phyloP scores from a whole-genome alignment of 495 filamentous ascomycete genomes.

The Neurospora sublineolata region DNA sequence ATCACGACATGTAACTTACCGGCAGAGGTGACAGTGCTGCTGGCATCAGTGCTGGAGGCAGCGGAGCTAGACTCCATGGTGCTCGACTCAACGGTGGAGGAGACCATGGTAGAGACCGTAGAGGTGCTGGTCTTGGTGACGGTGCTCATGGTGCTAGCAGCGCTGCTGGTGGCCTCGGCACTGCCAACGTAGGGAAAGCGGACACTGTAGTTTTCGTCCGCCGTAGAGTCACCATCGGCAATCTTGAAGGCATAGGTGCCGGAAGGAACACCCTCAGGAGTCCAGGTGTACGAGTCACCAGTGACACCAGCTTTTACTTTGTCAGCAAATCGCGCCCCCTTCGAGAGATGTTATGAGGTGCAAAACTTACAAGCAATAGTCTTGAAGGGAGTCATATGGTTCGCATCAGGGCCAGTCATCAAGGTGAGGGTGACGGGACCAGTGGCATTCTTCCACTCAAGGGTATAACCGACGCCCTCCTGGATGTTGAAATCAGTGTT shows the following conservation, averaged over 20 bases:
- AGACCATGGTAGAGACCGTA: constrained; percentile 2
- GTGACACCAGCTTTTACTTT: constrained; percentile 15
- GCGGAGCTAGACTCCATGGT: constrained; percentile 4
- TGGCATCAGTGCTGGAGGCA: constrained; percentile 5
- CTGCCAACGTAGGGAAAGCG: constrained; percentile 25
- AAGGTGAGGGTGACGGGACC: constrained; percentile 30
- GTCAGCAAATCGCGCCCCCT: constrained; percentile 5
- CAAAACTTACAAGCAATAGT: constrained; percentile 22
- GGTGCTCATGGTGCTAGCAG: constrained; percentile 15
- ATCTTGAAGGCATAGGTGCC: constrained; percentile 37
- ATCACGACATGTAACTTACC: neutral
- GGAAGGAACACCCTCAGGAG: constrained; percentile 19
- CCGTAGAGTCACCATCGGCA: constrained; percentile 11
- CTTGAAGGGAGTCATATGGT: constrained; percentile 24
- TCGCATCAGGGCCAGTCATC: constrained; percentile 18
- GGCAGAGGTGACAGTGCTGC: constrained; percentile 3
- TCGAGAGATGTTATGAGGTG: neutral
- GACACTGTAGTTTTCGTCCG: constrained; percentile 31
- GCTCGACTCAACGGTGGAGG: constrained; percentile 10
- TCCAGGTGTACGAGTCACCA: constrained; percentile 25
- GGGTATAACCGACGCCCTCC: constrained; percentile 29
- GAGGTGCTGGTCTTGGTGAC: constrained; percentile 11
- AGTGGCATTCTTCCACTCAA: constrained; percentile 28
- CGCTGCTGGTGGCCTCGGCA: constrained; percentile 12
- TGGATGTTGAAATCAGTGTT: constrained; percentile 29